phyloP scores from a whole-genome alignment of 495 filamentous ascomycete species.

The Lasiosphaeriaceae sp. region DNA sequence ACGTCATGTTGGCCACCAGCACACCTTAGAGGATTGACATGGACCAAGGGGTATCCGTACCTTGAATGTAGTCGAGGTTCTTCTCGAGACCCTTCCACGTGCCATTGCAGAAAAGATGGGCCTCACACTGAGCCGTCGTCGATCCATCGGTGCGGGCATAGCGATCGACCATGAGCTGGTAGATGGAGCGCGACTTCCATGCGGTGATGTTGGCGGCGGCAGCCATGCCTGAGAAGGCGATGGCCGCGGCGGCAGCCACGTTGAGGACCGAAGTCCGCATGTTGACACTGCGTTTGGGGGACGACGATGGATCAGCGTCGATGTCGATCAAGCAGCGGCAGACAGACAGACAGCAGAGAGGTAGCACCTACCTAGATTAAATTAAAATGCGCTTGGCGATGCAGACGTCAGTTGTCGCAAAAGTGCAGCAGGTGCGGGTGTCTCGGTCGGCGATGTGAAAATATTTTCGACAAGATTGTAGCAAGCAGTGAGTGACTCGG shows the following conservation, averaged over 20 bases:
- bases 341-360: neutral
- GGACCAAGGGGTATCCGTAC: slow-evolving; percentile 9
- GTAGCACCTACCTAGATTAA: no score
- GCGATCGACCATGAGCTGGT: slow-evolving; percentile 73
- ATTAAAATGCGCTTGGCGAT: no score
- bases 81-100: slow-evolving; percentile 49
- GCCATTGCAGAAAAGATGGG: slow-evolving; percentile 61
- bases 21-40: neutral
- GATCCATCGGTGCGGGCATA: slow-evolving; percentile 62
- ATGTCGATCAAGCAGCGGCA: no score
- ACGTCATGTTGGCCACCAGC: slow-evolving; percentile 35
- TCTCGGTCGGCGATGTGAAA: neutral
- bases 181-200: slow-evolving; percentile 65
- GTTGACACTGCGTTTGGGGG: neutral
- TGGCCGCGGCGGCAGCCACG: slow-evolving; percentile 15
- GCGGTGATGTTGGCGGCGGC: slow-evolving; percentile 32
- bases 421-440: no score
- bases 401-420: no score
- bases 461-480: neutral
- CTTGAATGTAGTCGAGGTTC: slow-evolving; percentile 32
- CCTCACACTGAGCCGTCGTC: slow-evolving; percentile 52
- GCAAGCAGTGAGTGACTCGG: slow-evolving; percentile 25
- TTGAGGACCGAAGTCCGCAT: slow-evolving; percentile 24
- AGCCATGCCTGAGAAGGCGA: slow-evolving; percentile 24
- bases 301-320: neutral